Conservation (phyloP, 2,329 filamentous ascomycete species). For the Ophiostoma fasciatum region DNA sequence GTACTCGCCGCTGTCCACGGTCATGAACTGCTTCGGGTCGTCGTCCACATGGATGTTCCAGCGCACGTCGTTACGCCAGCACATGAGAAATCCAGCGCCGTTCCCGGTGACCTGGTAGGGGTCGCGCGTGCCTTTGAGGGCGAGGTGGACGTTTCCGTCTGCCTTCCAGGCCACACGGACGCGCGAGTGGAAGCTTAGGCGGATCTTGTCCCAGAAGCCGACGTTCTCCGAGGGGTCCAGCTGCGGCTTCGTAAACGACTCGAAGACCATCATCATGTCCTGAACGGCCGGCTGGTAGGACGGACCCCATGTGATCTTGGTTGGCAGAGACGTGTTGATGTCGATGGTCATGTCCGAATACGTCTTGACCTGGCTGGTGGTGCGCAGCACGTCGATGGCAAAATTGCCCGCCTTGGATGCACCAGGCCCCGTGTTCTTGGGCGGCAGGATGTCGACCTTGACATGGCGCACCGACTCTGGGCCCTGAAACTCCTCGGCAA, state of each 20-base stretch:
- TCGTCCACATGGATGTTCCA: slow-evolving; percentile 75
- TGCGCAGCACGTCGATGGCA: slow-evolving; percentile 73
- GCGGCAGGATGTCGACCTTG: slow-evolving; percentile 70
- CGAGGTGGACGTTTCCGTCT: slow-evolving; percentile 87
- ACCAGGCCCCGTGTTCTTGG: slow-evolving; percentile 42
- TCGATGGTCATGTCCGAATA: slow-evolving; percentile 87
- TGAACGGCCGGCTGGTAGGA: slow-evolving; percentile 97
- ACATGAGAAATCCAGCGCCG: slow-evolving; percentile 94
- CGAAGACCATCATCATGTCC: slow-evolving; percentile 99
- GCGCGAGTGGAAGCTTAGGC: slow-evolving; percentile 84
- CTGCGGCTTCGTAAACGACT: slow-evolving; percentile 92
- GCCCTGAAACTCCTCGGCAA: slow-evolving; percentile 84
- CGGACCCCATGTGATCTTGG: slow-evolving; percentile 90
- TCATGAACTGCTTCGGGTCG: slow-evolving; percentile 88
- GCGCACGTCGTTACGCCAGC: slow-evolving; percentile 87
- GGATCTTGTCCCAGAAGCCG: slow-evolving; percentile 98
- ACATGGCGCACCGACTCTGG: slow-evolving; percentile 66
- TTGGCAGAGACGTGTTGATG: slow-evolving; percentile 85
- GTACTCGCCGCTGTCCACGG: slow-evolving; percentile 87
- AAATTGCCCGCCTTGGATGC: slow-evolving; percentile 49
- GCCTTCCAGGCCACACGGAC: slow-evolving; percentile 85
- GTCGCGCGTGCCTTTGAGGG: slow-evolving; percentile 81
- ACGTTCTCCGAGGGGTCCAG: slow-evolving; percentile 86
- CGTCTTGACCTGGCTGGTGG: slow-evolving; percentile 88
- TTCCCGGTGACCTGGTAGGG: slow-evolving; percentile 87